phyloP scores from a whole-genome alignment of 1,284 basidiomycete species.

The Cryptococcus sp. region DNA sequence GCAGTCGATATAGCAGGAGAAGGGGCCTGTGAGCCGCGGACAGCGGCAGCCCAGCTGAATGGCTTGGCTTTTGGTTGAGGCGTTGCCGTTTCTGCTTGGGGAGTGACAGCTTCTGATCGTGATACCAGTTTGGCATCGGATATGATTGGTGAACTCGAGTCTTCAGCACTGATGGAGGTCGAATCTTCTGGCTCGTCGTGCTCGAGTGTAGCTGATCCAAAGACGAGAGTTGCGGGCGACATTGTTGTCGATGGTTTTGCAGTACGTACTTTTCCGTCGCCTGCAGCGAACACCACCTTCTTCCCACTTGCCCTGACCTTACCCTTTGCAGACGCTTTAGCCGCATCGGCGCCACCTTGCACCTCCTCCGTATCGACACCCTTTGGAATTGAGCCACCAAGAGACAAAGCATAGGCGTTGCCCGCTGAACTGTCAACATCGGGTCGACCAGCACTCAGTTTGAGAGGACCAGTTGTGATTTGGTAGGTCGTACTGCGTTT shows the following conservation, averaged over 20 bases:
- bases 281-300: slow-evolving; percentile 23
- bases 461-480: slow-evolving; percentile 11
- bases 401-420: slow-evolving; percentile 23
- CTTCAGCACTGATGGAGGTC: not conserved
- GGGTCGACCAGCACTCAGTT: slow-evolving; percentile 21
- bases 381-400: slow-evolving; percentile 15
- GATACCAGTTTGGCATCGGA: not conserved
- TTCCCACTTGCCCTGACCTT: slow-evolving; percentile 19
- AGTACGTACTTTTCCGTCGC: slow-evolving; percentile 3
- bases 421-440: slow-evolving; percentile 8
- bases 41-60: slow-evolving; percentile 75
- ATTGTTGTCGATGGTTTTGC: not conserved
- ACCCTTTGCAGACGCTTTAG: slow-evolving; percentile 9
- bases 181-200: not conserved
- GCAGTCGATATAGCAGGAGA: slow-evolving; percentile 22
- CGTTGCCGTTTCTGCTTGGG: slow-evolving; percentile 30
- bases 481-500: not conserved
- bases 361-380: slow-evolving; percentile 17
- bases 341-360: slow-evolving; percentile 2
- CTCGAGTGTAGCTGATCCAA: not conserved
- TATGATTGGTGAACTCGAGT: not conserved
- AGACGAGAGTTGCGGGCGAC: not conserved
- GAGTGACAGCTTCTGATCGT: not conserved
- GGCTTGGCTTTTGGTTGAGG: slow-evolving; percentile 46
- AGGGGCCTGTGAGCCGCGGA: slow-evolving; percentile 51